These are phyloP conservation scores for Debaryomyces singareniensis DNA, from an alignment of 1,139 yeast genomes.

Conservation along the genomic window DNA sequence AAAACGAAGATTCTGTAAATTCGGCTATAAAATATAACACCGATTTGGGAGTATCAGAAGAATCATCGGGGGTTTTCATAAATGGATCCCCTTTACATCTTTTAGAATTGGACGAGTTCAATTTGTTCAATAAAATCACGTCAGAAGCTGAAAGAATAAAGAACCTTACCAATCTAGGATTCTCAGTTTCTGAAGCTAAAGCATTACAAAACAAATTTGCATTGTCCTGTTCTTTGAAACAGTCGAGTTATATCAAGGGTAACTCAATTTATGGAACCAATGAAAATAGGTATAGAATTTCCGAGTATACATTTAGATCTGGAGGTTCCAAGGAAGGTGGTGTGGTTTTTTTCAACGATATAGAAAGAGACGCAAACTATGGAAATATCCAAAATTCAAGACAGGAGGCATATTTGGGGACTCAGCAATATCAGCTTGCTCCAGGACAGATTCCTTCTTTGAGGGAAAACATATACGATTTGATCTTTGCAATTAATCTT, in stretches of 20 bases:
- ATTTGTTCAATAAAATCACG: conserved; percentile 26
- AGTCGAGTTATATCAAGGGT: conserved; percentile 30
- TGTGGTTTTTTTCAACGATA: conserved; percentile 70
- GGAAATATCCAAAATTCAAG: conserved; percentile 38
- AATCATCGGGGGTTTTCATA: conserved; percentile 48
- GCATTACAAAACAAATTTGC: conserved; percentile 42
- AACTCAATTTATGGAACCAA: conserved; percentile 28
- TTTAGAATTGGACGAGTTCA: conserved; percentile 38
- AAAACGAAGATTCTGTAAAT: conserved; percentile 12
- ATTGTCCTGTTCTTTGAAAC: conserved; percentile 27
- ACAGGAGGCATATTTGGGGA: conserved; percentile 29
- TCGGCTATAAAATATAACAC: conserved; percentile 21
- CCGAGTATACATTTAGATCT: conserved; percentile 25
- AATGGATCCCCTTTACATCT: conserved; percentile 54
- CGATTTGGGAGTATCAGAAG: conserved; percentile 26
- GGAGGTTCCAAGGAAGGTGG: conserved; percentile 24
- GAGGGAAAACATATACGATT: conserved; percentile 68
- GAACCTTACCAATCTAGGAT: conserved; percentile 27
- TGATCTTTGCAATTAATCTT: conserved; percentile 67
- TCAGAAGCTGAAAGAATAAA: conserved; percentile 30
- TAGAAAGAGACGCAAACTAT: conserved; percentile 60
- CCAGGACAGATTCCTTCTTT: conserved; percentile 64
- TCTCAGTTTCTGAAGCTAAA: conserved; percentile 29
- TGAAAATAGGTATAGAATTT: conserved; percentile 33
- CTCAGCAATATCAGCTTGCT: conserved; percentile 21